A percentile compares a stretch with the other conserved stretches of the same genome.
Conservation (phyloP, 2,329 filamentous ascomycete species). For the Aspergillus sojae region DNA sequence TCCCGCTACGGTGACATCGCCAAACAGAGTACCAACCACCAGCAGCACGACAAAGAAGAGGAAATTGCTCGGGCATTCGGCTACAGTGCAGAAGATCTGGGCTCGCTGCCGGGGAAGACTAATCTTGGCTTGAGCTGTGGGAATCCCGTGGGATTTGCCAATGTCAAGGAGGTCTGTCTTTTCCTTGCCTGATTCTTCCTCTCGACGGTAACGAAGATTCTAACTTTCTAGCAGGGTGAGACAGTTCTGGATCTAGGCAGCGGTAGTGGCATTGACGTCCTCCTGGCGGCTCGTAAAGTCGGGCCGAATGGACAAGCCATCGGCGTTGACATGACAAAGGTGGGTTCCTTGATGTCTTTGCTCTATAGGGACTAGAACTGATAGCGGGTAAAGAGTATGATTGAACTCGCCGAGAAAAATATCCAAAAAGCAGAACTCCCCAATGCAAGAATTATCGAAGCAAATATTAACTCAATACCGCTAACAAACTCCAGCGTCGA, state of each 20-base stretch:
- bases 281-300: constrained; percentile 56
- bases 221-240: constrained; percentile 63
- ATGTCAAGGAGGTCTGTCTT: constrained; percentile 50
- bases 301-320: constrained; percentile 54
- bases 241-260: constrained; percentile 60
- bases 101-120: constrained; percentile 48
- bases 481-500: constrained; percentile 50
- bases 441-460: constrained; percentile 57
- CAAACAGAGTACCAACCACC: constrained; percentile 34
- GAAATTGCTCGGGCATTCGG: constrained; percentile 56
- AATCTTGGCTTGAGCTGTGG: constrained; percentile 60
- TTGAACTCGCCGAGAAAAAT: constrained; percentile 53
- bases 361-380: neutral
- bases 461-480: constrained; percentile 54
- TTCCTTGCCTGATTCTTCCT: constrained; percentile 49
- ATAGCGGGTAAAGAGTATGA: constrained; percentile 53
- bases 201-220: constrained; percentile 53
- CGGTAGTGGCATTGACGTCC: constrained; percentile 62
- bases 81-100: constrained; percentile 54
- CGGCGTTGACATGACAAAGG: constrained; percentile 64
- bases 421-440: constrained; percentile 37
- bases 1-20: constrained; percentile 21
- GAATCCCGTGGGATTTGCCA: constrained; percentile 55
- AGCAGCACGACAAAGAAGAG: constrained; percentile 28
- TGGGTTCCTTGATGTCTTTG: constrained; percentile 22